These are phyloP conservation scores for Trichoderma koningii DNA, from an alignment of 2,329 filamentous ascomycete genomes.

Conservation along the genomic window DNA sequence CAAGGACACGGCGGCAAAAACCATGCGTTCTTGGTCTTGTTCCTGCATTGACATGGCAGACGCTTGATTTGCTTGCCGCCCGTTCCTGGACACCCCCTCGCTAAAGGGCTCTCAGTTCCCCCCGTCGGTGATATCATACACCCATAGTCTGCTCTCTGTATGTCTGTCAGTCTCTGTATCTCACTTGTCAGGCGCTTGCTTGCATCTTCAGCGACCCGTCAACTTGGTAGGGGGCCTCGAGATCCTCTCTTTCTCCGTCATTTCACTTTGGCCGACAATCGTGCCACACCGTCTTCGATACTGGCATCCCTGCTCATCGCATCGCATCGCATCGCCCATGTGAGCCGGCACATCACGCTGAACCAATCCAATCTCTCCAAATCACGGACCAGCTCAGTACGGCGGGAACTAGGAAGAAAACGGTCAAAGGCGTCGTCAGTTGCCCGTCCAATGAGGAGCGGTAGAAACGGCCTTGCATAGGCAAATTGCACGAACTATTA, in stretches of 20 bases:
- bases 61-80: slow-evolving; percentile 11
- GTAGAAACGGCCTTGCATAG: not conserved
- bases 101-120: slow-evolving; percentile 17
- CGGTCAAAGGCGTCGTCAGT: not conserved
- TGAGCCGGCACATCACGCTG: not conserved
- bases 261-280: not conserved
- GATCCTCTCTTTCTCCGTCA: not conserved
- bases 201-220: too few relatives aligned
- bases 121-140: not conserved
- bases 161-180: not conserved
- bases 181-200: not conserved
- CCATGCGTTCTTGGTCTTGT: not conserved
- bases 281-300: slow-evolving; percentile 7
- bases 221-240: too few relatives aligned
- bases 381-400: too few relatives aligned
- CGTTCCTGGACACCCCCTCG: not conserved
- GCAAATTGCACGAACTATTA: too few relatives aligned
- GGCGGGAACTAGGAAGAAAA: not conserved
- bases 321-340: slow-evolving; percentile 6
- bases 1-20: slow-evolving; percentile 16
- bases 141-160: not conserved
- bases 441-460: slow-evolving; percentile 8
- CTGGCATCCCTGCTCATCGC: not conserved
- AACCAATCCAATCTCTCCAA: not conserved
- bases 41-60: not conserved